These are phyloP conservation scores for Starmerella bombi DNA, from an alignment of 805 yeast species.

Conservation along the genomic window DNA sequence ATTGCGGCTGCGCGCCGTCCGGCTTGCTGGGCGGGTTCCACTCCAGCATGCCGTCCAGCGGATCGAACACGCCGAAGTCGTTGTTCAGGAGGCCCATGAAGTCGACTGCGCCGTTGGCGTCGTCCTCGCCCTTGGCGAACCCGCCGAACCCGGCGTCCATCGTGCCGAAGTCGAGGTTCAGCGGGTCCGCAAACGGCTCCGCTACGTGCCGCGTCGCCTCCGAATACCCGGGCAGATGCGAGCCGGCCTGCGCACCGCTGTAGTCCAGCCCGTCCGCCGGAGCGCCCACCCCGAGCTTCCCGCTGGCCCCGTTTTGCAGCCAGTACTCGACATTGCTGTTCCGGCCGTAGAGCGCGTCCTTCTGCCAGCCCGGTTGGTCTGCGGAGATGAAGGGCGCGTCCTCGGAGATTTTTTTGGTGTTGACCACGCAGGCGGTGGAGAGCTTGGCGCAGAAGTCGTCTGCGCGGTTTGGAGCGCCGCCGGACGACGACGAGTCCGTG, in stretches of 20 bases:
- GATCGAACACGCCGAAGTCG: conserved; percentile 29
- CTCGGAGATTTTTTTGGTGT: conserved; percentile 36
- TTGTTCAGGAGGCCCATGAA: conserved; percentile 26
- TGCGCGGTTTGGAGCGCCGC: conserved; percentile 4
- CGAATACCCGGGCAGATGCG: neutral
- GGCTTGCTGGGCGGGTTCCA: conserved; percentile 12
- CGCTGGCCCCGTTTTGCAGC: neutral
- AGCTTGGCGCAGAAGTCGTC: conserved; percentile 68
- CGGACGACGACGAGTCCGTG: neutral
- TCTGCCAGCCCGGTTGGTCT: conserved; percentile 18
- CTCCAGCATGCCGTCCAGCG: conserved; percentile 23
- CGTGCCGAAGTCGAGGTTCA: conserved; percentile 15
- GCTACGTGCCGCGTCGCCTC: neutral
- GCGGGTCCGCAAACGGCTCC: conserved; percentile 1
- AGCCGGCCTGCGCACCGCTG: neutral
- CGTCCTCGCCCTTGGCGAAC: neutral
- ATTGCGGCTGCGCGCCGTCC: neutral
- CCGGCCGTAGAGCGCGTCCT: conserved; percentile 5
- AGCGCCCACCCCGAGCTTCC: neutral
- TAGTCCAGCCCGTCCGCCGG: neutral
- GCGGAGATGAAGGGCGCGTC: conserved; percentile 17
- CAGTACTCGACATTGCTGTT: neutral
- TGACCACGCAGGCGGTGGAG: conserved; percentile 73
- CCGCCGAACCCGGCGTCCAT: conserved; percentile 14
- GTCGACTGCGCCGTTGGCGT: conserved; percentile 2